Evolutionary conservation across 208 protist genomes (phyloP).

Genomic region (Trypanosoma vivax): DNA sequence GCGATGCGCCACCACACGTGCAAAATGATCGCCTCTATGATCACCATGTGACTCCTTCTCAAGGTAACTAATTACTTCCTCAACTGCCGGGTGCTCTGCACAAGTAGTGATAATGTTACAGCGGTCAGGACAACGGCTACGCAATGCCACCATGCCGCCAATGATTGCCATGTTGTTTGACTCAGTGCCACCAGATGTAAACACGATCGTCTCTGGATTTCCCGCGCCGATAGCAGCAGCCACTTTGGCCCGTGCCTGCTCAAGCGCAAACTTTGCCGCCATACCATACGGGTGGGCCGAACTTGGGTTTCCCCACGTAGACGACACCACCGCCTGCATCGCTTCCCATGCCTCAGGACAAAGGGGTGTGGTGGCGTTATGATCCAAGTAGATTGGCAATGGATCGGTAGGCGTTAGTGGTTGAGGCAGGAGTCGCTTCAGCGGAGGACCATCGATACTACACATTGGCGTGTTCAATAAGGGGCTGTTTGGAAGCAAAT

Average conservation of each 20-base stretch:
- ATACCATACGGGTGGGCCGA: slow-evolving; percentile 79
- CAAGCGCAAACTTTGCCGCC: slow-evolving; percentile 77
- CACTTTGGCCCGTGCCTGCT: slow-evolving; percentile 57
- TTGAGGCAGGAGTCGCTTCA: slow-evolving; percentile 52
- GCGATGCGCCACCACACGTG: slow-evolving; percentile 20
- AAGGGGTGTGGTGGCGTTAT: slow-evolving; percentile 91
- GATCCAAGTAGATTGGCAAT: slow-evolving; percentile 90
- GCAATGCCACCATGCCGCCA: slow-evolving; percentile 35
- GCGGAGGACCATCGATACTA: slow-evolving; percentile 54
- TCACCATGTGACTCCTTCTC: neutral
- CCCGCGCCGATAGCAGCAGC: slow-evolving; percentile 35
- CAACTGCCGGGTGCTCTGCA: slow-evolving; percentile 84
- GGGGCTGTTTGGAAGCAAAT: too few relatives aligned
- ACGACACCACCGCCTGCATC: slow-evolving; percentile 32
- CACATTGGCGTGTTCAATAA: slow-evolving; percentile 22
- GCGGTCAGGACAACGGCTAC: slow-evolving; percentile 18
- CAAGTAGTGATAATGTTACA: slow-evolving; percentile 63
- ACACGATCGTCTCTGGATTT: slow-evolving; percentile 65
- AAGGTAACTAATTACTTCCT: slow-evolving; percentile 66
- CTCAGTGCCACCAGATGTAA: slow-evolving; percentile 93
- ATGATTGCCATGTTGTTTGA: slow-evolving; percentile 91
- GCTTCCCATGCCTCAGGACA: slow-evolving; percentile 73
- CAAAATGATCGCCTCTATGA: neutral
- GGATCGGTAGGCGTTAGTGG: slow-evolving; percentile 43
- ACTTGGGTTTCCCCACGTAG: slow-evolving; percentile 88